Base-by-base conservation (phyloP, 108 stramenopile genomes). In the Nannochloropsis oceanica region DNA sequence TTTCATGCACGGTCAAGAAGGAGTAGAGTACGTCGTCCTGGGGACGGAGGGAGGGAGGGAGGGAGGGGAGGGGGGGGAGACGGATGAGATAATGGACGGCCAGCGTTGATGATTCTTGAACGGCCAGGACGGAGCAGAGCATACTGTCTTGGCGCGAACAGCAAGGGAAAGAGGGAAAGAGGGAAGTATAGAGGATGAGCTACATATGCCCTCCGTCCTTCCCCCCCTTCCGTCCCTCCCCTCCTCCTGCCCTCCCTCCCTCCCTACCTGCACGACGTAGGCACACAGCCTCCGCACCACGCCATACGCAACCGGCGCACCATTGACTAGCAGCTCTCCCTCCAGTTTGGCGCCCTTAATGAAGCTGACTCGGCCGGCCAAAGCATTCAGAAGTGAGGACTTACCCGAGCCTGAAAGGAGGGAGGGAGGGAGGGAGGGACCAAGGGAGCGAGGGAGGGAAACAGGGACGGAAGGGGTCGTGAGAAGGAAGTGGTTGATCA, bases 11-110 rank as follows among this genome's bases (percentile, higher is more conserved):
- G 9, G 88, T 83, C n/a, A 90, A 79, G 22, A 89, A 43, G 25
- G 89, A 84, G 83, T 86, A 87, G 50, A 90, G 44, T 0, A 86
- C 89, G n/a, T 90, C 89, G 24, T 86, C 81, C 87, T 89, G 87
- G 12, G 43, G 10, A 27, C 14, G 82, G 42, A 43, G 22, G 22
- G 82, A 34, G 82, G 27, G 42, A 12, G 42, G 82, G 0, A 83
- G 82, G 34, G 0, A n/a, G 80, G 80, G n/a, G n/a, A n/a, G n/a
- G n/a, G n/a, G n/a, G n/a, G n/a, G n/a, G n/a, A n/a, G n/a, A n/a
- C n/a, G n/a, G n/a, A n/a, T n/a, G n/a, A n/a, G n/a, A n/a, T n/a
- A n/a, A n/a, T n/a, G n/a, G n/a, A n/a, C n/a, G n/a, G n/a, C n/a
- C n/a, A n/a, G n/a, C n/a, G n/a, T n/a, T n/a, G n/a, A n/a, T n/a